Conservation (phyloP, 352 stramenopile species). For the Pythium rishiriense region DNA sequence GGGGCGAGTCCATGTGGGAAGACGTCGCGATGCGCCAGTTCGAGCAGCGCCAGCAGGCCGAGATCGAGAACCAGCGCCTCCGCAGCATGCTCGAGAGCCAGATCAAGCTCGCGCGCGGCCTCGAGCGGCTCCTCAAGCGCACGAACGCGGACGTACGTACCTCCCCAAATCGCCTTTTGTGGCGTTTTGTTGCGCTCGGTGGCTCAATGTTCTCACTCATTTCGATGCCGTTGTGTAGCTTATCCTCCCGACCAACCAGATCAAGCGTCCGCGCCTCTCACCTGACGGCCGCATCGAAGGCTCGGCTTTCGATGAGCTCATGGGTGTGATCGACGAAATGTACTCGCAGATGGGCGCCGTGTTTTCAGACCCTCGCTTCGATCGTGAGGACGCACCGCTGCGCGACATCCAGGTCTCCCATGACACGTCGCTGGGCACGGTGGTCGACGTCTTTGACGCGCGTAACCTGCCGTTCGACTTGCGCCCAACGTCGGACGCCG, state of each 20-base stretch:
- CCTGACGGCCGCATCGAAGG: conserved; percentile 9
- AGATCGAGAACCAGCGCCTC: conserved; percentile 58
- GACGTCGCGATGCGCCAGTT: conserved; percentile 26
- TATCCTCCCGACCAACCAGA: conserved; percentile 15
- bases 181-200: background rate
- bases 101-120: conserved; percentile 47
- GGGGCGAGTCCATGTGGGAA: conserved; percentile 22
- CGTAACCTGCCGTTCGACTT: conserved; percentile 28
- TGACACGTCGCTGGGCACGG: conserved; percentile 14
- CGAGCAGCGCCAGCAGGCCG: conserved; percentile 33
- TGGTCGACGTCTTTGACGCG: conserved; percentile 28
- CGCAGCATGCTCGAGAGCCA: conserved; percentile 56
- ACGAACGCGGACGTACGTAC: conserved; percentile 26
- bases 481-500: conserved; percentile 16
- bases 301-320: conserved; percentile 22
- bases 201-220: background rate
- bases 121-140: conserved; percentile 27
- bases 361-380: conserved; percentile 18
- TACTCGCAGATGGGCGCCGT: conserved; percentile 11
- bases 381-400: conserved; percentile 9
- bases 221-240: conserved; percentile 7
- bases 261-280: conserved; percentile 19
- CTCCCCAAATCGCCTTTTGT: background rate
- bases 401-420: conserved; percentile 24
- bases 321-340: conserved; percentile 20